Evolutionary conservation across 257 asterid genomes (phyloP).

Genomic region (Striga asiatica): DNA sequence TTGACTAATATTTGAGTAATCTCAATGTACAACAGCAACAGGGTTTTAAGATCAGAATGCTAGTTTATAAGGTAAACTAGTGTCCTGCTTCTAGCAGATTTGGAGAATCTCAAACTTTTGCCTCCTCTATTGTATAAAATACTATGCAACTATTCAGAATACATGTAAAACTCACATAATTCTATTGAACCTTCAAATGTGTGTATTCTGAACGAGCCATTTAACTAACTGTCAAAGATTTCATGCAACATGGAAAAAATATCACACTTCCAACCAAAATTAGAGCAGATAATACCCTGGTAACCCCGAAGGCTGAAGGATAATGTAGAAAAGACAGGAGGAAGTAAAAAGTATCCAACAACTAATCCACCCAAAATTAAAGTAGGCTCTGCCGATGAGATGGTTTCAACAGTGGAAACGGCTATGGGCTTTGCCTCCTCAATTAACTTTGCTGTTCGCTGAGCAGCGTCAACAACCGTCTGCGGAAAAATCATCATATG

Average conservation of each 20-base stretch:
- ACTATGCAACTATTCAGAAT: too few species aligned
- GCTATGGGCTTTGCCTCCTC: slow-evolving; percentile 76
- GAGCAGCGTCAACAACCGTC: slow-evolving; percentile 82
- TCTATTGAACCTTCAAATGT: neutral
- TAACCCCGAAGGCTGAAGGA: slow-evolving; percentile 73
- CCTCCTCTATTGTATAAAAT: too few species aligned
- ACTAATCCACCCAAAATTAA: slow-evolving; percentile 56
- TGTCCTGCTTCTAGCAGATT: too few species aligned
- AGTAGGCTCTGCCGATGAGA: slow-evolving; percentile 69
- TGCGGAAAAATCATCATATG: slow-evolving; percentile 24
- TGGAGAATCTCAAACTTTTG: too few species aligned
- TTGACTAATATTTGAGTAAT: too few species aligned
- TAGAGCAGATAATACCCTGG: slow-evolving; percentile 40
- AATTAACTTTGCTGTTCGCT: slow-evolving; percentile 73
- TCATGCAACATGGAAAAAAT: neutral
- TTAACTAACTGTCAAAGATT: slow-evolving; percentile 2
- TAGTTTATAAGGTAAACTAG: too few species aligned
- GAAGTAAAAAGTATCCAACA: slow-evolving; percentile 61
- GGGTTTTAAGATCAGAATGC: too few species aligned
- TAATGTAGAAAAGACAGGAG: slow-evolving; percentile 66
- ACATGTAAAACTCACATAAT: neutral
- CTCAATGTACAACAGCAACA: too few species aligned
- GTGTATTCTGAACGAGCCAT: neutral
- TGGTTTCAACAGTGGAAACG: slow-evolving; percentile 62
- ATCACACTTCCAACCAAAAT: neutral